phyloP scores from a whole-genome alignment of 2,329 filamentous ascomycete species.

The Fusarium musae region DNA sequence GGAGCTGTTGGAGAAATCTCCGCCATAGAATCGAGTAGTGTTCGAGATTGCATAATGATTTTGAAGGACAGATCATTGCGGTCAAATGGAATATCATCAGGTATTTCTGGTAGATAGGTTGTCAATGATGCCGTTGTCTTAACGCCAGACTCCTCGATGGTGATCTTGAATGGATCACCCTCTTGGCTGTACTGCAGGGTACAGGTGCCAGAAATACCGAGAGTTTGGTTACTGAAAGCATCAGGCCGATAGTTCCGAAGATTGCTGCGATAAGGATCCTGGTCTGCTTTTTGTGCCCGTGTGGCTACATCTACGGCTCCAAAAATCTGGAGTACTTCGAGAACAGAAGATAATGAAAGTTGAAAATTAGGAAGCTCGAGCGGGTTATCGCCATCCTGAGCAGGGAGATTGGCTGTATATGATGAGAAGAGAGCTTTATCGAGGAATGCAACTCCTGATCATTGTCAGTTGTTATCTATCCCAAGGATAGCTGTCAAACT shows the following conservation, averaged over 20 bases:
- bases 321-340: constrained; percentile 96
- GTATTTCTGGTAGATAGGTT: constrained; percentile 82
- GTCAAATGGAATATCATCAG: constrained; percentile 89
- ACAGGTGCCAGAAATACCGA: constrained; percentile 88
- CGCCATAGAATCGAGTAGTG: constrained; percentile 76
- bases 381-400: constrained; percentile 52
- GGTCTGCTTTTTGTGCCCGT: constrained; percentile 67
- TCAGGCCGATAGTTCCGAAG: constrained; percentile 71
- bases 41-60: constrained; percentile 88
- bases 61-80: constrained; percentile 85
- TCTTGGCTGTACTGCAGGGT: constrained; percentile 79
- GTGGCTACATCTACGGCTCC: constrained; percentile 78
- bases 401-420: constrained; percentile 73
- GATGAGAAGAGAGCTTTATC: constrained; percentile 90
- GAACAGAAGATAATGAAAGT: constrained; percentile 84
- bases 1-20: constrained; percentile 79
- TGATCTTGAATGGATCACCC: constrained; percentile 84
- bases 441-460: constrained; percentile 72
- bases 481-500: constrained; percentile 28
- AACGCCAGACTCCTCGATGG: constrained; percentile 86
- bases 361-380: constrained; percentile 77
- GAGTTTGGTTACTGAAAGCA: constrained; percentile 83
- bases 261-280: constrained; percentile 70
- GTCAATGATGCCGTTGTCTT: constrained; percentile 90
- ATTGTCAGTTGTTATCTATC: constrained; percentile 14